Conservation (phyloP, 2,329 filamentous ascomycete genomes). For the Leptographium radiaticola region DNA sequence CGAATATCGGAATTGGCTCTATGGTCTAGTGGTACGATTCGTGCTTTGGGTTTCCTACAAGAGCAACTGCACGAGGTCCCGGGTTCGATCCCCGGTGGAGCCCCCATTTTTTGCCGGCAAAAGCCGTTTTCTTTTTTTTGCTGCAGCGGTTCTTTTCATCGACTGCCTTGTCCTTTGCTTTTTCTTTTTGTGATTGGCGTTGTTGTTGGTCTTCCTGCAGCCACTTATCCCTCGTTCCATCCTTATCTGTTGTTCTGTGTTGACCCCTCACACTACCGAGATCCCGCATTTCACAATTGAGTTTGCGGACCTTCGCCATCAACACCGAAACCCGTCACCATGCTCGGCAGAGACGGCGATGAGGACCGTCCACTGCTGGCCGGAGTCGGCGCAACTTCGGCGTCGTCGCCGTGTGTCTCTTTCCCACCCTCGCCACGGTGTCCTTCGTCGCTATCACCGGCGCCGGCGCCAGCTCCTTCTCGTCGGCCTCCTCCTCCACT, state of each 20-base stretch:
- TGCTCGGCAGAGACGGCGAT: not conserved
- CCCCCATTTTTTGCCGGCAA: constrained; percentile 6
- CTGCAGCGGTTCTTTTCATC: not conserved
- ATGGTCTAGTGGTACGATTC: constrained; percentile 8
- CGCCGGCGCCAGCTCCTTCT: not conserved
- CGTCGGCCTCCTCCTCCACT: constrained; percentile 4
- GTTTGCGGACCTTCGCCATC: too few relatives aligned
- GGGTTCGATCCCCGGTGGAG: constrained; percentile 14
- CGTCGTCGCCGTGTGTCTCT: not conserved
- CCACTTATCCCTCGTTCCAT: too few relatives aligned
- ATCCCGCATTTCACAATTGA: too few relatives aligned
- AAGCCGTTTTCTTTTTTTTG: not conserved
- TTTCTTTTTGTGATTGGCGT: not conserved
- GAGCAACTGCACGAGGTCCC: constrained; percentile 13
- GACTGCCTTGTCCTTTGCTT: not conserved
- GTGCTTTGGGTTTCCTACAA: constrained; percentile 10
- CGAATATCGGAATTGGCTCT: not conserved
- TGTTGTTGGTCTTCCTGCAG: too few relatives aligned
- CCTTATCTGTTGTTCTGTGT: too few relatives aligned
- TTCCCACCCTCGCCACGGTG: not conserved
- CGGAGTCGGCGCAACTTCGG: too few relatives aligned
- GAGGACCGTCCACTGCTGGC: not conserved
- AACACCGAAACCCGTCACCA: not conserved
- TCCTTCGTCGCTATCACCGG: not conserved
- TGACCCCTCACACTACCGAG: too few relatives aligned